These are phyloP conservation scores for Rutstroemia sydowiana DNA, from an alignment of 2,329 filamentous ascomycete species.

Conservation along the genomic window DNA sequence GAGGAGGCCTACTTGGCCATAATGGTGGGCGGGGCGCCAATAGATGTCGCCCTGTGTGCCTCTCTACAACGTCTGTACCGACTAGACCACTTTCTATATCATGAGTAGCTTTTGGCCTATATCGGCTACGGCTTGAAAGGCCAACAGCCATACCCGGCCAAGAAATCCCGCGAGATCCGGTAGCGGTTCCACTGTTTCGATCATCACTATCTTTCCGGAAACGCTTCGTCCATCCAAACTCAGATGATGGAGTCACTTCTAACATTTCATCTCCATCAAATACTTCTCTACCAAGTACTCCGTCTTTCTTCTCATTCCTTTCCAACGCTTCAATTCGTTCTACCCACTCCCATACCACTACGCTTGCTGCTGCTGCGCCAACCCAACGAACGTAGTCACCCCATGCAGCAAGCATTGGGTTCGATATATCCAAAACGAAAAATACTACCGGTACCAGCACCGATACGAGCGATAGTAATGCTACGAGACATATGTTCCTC, in stretches of 20 bases:
- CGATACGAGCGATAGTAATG: slow-evolving; percentile 55
- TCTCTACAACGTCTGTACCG: not conserved
- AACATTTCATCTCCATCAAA: slow-evolving; percentile 71
- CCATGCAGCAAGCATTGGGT: slow-evolving; percentile 63
- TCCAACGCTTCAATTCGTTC: slow-evolving; percentile 61
- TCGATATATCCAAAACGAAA: slow-evolving; percentile 66
- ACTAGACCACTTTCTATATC: slow-evolving; percentile 20
- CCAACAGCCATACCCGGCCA: slow-evolving; percentile 41
- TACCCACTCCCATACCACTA: slow-evolving; percentile 78
- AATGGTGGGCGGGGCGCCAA: slow-evolving; percentile 21
- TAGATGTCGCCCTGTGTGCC: slow-evolving; percentile 13
- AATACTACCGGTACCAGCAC: slow-evolving; percentile 67
- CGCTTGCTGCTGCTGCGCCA: slow-evolving; percentile 65
- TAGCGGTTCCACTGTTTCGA: slow-evolving; percentile 15
- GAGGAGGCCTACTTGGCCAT: slow-evolving; percentile 49
- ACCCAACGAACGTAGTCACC: slow-evolving; percentile 74
- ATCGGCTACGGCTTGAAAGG: slow-evolving; percentile 23
- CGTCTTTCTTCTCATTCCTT: slow-evolving; percentile 32
- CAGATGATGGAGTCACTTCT: slow-evolving; percentile 52
- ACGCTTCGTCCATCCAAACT: slow-evolving; percentile 36
- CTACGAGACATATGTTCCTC: slow-evolving; percentile 62
- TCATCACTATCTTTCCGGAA: slow-evolving; percentile 17
- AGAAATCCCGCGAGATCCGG: slow-evolving; percentile 20
- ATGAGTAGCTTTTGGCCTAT: slow-evolving; percentile 16
- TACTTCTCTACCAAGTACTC: slow-evolving; percentile 58